Evolutionary conservation across 2,329 filamentous ascomycete species (phyloP).

Genomic region (Neonectria hederae): DNA sequence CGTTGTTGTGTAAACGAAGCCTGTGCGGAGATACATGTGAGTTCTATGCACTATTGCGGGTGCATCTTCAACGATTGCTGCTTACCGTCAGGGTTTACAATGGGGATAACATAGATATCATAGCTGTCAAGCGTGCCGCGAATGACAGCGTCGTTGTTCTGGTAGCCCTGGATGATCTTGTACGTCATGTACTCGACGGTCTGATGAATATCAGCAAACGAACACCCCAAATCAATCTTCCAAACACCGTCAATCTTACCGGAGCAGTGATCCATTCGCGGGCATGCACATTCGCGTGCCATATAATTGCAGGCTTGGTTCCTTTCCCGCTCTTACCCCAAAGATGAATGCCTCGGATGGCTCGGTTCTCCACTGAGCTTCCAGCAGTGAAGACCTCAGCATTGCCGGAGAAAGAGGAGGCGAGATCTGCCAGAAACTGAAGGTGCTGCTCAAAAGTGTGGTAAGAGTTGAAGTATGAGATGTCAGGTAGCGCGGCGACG

Average conservation of each 20-base stretch:
- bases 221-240: rapidly evolving
- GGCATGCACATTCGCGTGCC: slow-evolving; percentile 68
- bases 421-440: slow-evolving; percentile 57
- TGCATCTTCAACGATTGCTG: rapidly evolving
- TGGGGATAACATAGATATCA: slow-evolving; percentile 72
- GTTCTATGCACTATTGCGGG: rapidly evolving
- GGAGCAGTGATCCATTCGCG: slow-evolving; percentile 69
- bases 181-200: slow-evolving; percentile 38
- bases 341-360: slow-evolving; percentile 69
- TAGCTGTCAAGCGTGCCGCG: slow-evolving; percentile 62
- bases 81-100: slow-evolving; percentile 69
- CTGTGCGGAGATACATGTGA: slow-evolving; percentile 40
- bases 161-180: slow-evolving; percentile 34
- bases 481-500: slow-evolving; percentile 15
- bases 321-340: slow-evolving; percentile 58
- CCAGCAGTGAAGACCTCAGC: slow-evolving; percentile 61
- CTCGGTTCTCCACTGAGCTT: slow-evolving; percentile 55
- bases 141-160: slow-evolving; percentile 25
- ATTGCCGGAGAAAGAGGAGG: slow-evolving; percentile 53
- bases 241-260: slow-evolving; percentile 39
- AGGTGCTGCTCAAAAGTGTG: slow-evolving; percentile 62
- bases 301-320: slow-evolving; percentile 61
- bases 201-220: neutral
- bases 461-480: slow-evolving; percentile 62
- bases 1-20: slow-evolving; percentile 58